Percentiles rank a stretch among this genome's conserved stretches.
phyloP scores from a whole-genome alignment of 2,329 filamentous ascomycete genomes.

The Westerdykella sp. region DNA sequence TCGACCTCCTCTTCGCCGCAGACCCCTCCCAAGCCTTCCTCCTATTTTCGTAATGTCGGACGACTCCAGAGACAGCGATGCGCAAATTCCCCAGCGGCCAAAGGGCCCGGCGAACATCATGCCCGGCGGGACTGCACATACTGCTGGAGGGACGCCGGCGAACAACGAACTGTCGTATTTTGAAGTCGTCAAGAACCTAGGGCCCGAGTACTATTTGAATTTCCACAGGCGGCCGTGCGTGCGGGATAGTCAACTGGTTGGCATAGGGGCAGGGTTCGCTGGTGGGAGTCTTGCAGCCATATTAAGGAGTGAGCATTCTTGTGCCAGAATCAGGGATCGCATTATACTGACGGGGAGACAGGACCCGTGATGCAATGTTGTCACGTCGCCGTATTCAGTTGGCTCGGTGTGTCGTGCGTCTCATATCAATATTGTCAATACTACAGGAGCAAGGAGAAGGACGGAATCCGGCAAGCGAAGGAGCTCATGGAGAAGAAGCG shows the following conservation, averaged over 20 bases:
- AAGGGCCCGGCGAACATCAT: conserved; percentile 34
- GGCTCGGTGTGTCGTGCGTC: conserved; percentile 61
- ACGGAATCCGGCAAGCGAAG: conserved; percentile 77
- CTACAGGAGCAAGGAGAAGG: conserved; percentile 64
- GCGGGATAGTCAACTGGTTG: conserved; percentile 72
- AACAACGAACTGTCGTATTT: conserved; percentile 27
- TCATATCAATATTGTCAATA: conserved; percentile 83
- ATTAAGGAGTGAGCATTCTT: conserved; percentile 58
- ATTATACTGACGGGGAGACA: conserved; percentile 24
- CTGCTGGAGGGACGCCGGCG: conserved; percentile 49
- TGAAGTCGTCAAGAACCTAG: conserved; percentile 63
- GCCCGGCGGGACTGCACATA: conserved; percentile 53
- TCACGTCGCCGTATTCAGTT: conserved; percentile 81
- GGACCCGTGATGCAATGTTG: conserved; percentile 60
- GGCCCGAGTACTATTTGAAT: conserved; percentile 61
- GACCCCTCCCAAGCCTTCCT: conserved; percentile 1
- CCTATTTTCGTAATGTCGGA: conserved; percentile 39
- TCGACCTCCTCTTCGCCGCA: neutral
- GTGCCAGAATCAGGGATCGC: conserved; percentile 3
- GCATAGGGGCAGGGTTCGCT: conserved; percentile 72
- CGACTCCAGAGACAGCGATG: conserved; percentile 37
- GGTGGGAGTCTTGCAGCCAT: conserved; percentile 69
- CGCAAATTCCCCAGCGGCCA: conserved; percentile 14
- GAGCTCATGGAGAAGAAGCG: conserved; percentile 74
- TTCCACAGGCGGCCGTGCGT: conserved; percentile 79